Evolutionary conservation across 2,329 filamentous ascomycete genomes (phyloP).

Genomic region (Epichloe uncinata): DNA sequence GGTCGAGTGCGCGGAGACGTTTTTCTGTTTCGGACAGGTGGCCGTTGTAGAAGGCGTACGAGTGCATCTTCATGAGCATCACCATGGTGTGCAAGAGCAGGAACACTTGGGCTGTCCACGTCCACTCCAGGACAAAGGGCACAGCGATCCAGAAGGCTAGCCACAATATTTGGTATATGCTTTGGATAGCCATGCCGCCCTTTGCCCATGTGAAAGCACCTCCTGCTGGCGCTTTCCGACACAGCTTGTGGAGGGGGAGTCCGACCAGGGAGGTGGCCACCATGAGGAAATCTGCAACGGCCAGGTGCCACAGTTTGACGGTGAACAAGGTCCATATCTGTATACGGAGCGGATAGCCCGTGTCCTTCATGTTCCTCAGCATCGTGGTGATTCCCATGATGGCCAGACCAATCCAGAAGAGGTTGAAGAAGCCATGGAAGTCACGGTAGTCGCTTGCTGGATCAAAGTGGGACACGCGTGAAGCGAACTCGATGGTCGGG

Average conservation of each 20-base stretch:
- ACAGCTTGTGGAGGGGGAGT: conserved; percentile 59
- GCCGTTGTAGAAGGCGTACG: conserved; percentile 95
- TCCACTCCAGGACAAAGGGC: conserved; percentile 79
- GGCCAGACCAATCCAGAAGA: conserved; percentile 94
- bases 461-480: conserved; percentile 90
- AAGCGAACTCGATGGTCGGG: conserved; percentile 81
- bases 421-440: conserved; percentile 92
- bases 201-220: conserved; percentile 56
- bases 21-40: conserved; percentile 81
- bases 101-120: conserved; percentile 95
- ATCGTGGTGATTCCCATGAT: conserved; percentile 97
- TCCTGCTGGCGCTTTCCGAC: conserved; percentile 37
- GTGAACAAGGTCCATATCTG: conserved; percentile 83
- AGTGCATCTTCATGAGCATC: conserved; percentile 98
- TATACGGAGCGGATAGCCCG: conserved; percentile 71
- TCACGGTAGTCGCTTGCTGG: conserved; percentile 82
- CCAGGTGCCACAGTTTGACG: conserved; percentile 78
- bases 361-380: conserved; percentile 86
- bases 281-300: conserved; percentile 74
- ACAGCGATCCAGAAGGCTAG: conserved; percentile 69
- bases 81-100: conserved; percentile 82
- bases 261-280: conserved; percentile 60
- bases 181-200: conserved; percentile 72
- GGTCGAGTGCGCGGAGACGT: conserved; percentile 66
- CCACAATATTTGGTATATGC: conserved; percentile 68